A percentile compares a stretch with the other conserved stretches of the same genome.
These are phyloP conservation scores for Coemansia sp. DNA, from an alignment of 192 early-diverging fungal species.

Conservation along the genomic window DNA sequence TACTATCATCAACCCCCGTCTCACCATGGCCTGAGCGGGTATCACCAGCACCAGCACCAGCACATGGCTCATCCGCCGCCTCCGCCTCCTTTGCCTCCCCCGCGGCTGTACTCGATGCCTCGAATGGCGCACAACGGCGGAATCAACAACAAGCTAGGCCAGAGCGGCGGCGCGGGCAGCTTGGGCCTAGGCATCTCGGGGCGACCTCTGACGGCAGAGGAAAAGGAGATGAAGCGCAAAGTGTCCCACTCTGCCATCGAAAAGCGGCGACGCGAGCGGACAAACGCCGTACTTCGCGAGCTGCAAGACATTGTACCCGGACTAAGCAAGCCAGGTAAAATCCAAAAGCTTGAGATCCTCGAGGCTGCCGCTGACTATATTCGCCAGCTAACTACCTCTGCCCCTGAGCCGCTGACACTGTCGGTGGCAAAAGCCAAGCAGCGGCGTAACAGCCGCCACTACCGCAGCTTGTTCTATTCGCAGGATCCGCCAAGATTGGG, in stretches of 20 bases:
- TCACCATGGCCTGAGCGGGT: background rate
- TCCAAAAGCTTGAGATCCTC: slow-evolving; percentile 57
- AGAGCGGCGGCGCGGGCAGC: background rate
- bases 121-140: background rate
- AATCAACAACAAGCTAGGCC: background rate
- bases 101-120: background rate
- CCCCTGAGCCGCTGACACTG: background rate
- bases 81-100: background rate
- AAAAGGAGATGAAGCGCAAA: slow-evolving; percentile 76
- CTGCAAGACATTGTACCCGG: slow-evolving; percentile 78
- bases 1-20: background rate
- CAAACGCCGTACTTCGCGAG: slow-evolving; percentile 83
- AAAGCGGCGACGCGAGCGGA: slow-evolving; percentile 83
- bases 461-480: background rate
- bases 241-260: slow-evolving; percentile 90
- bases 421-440: background rate
- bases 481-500: background rate
- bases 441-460: background rate
- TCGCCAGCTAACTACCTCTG: slow-evolving; percentile 21
- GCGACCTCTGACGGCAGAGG: slow-evolving; percentile 47
- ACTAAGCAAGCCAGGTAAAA: slow-evolving; percentile 43
- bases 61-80: background rate
- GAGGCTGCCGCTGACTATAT: slow-evolving; percentile 56
- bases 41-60: background rate
- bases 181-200: background rate